These are phyloP conservation scores for Phialophora chinensis DNA, from an alignment of 2,329 filamentous ascomycete species.

Conservation along the genomic window DNA sequence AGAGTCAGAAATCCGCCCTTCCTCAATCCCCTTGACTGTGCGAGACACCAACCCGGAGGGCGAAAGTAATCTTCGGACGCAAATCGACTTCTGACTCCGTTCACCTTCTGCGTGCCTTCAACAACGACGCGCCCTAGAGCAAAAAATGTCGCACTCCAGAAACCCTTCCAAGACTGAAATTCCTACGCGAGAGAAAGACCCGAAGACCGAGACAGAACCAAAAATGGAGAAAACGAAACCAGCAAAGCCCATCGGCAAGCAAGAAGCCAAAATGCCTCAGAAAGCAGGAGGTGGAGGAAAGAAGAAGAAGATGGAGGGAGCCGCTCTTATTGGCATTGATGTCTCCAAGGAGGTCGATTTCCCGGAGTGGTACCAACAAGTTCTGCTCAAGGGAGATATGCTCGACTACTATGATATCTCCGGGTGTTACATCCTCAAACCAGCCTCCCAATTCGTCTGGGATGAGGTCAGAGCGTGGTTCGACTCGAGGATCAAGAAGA, in stretches of 20 bases:
- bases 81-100: conserved; percentile 1
- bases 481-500: conserved; percentile 76
- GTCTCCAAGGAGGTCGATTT: conserved; percentile 86
- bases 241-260: conserved; percentile 52
- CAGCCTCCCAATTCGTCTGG: conserved; percentile 71
- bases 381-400: conserved; percentile 95
- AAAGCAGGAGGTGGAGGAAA: conserved; percentile 43
- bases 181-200: conserved; percentile 33
- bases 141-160: conserved; percentile 34
- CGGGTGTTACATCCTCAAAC: conserved; percentile 94
- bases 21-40: neutral
- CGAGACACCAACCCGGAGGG: neutral
- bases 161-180: conserved; percentile 34
- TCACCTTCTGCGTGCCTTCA: neutral
- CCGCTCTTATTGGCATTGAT: conserved; percentile 82
- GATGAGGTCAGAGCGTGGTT: conserved; percentile 66
- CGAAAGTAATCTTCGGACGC: neutral
- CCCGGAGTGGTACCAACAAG: conserved; percentile 95
- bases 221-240: conserved; percentile 53
- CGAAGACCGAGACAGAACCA: conserved; percentile 9
- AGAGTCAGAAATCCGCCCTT: neutral
- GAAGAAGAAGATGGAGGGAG: conserved; percentile 64
- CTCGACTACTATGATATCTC: conserved; percentile 98
- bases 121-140: neutral
- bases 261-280: conserved; percentile 52